Evolutionary conservation across 495 filamentous ascomycete species (phyloP).

Genomic region (Apiosordaria backusii): DNA sequence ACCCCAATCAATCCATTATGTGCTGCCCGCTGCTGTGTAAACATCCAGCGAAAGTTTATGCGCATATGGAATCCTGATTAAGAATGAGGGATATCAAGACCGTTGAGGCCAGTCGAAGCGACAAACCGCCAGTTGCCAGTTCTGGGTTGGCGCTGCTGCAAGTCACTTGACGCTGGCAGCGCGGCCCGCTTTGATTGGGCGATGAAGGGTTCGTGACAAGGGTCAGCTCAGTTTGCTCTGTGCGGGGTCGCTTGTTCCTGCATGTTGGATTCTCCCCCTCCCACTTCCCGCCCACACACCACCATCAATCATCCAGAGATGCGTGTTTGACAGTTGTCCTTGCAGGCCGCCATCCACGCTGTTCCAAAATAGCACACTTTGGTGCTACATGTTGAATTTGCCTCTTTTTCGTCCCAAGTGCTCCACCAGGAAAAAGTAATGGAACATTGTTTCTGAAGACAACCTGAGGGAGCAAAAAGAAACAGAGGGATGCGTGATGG

Average conservation of each 20-base stretch:
- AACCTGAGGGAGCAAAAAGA: background rate
- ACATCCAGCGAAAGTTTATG: background rate
- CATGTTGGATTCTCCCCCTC: background rate
- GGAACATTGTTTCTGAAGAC: background rate
- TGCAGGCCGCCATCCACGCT: background rate
- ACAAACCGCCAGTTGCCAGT: background rate
- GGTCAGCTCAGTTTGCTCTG: slow-evolving; percentile 3
- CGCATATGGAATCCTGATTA: background rate
- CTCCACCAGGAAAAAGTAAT: background rate
- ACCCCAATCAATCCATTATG: background rate
- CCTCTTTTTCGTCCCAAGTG: no score
- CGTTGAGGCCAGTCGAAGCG: background rate
- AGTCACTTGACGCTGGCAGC: slow-evolving; percentile 5
- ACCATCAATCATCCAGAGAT: background rate
- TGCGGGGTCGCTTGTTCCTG: slow-evolving; percentile 10
- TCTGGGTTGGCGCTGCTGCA: slow-evolving; percentile 4
- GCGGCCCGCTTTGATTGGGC: slow-evolving; percentile 1
- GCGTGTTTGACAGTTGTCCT: background rate
- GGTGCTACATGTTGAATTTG: background rate
- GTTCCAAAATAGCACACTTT: slow-evolving; percentile 1
- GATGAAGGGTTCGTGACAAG: background rate
- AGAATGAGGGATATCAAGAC: background rate
- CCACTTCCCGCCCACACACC: no score
- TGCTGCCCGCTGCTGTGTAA: background rate
- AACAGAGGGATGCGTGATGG: background rate